Conservation (phyloP, 2,329 filamentous ascomycete species). For the Metarhizium sp. region DNA sequence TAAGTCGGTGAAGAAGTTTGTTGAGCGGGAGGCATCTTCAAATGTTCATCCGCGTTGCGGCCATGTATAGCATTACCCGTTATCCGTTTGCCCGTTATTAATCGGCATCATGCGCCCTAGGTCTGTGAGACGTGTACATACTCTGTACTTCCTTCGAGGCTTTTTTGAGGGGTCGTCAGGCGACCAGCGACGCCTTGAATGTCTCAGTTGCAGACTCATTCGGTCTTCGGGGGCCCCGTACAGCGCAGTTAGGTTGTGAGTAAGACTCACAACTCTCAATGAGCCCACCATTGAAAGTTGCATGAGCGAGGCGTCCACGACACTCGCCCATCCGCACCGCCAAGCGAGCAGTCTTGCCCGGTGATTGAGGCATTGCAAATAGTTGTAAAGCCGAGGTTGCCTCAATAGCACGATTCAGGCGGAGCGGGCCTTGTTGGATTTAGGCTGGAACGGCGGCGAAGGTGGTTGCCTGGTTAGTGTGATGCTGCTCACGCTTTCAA, state of each 20-base stretch:
- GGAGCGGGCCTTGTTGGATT: neutral
- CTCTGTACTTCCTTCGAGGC: too few species aligned
- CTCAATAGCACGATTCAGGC: neutral
- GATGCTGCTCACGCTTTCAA: neutral
- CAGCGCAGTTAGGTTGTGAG: too few species aligned
- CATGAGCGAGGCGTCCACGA: neutral
- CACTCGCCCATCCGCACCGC: neutral
- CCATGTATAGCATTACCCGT: too few species aligned
- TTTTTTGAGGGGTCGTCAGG: too few species aligned
- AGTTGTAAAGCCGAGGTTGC: neutral
- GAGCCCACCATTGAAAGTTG: neutral
- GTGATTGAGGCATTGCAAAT: neutral
- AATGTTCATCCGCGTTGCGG: too few species aligned
- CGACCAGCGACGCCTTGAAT: neutral
- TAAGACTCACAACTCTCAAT: neutral
- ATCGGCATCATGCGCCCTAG: too few species aligned
- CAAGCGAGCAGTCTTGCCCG: neutral
- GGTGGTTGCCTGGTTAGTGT: neutral
- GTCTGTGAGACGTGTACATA: too few species aligned
- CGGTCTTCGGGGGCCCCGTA: neutral
- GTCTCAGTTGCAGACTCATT: neutral
- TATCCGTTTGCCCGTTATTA: too few species aligned
- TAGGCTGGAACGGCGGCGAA: neutral
- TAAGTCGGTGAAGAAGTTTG: too few species aligned
- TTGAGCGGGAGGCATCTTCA: too few species aligned